phyloP scores from a whole-genome alignment of 805 yeast genomes.

The Saturnispora quitensis region DNA sequence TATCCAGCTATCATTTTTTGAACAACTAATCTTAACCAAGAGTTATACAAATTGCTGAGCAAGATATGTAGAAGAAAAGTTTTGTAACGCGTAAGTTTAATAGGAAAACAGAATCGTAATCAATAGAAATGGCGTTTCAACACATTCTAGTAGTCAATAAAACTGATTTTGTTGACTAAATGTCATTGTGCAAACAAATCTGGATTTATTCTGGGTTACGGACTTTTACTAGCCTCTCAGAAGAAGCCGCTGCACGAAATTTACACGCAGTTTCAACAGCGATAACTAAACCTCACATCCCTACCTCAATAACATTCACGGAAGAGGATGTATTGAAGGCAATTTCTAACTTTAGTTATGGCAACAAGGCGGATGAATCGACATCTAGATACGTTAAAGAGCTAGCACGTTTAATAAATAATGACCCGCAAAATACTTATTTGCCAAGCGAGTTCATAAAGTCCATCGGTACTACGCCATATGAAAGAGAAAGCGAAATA shows the following conservation, averaged over 20 bases:
- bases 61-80: too few relatives aligned
- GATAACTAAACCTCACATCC: not conserved
- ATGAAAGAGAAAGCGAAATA: slow-evolving; percentile 7
- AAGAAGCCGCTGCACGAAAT: not conserved
- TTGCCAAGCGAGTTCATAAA: slow-evolving; percentile 6
- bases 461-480: slow-evolving; percentile 6
- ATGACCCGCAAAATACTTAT: not conserved
- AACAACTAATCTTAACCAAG: too few relatives aligned
- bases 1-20: too few relatives aligned
- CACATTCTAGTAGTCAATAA: too few relatives aligned
- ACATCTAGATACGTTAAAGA: not conserved
- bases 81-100: not conserved
- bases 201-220: not conserved
- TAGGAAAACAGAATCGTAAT: not conserved
- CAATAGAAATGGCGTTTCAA: not conserved
- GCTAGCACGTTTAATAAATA: not conserved
- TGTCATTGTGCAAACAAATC: not conserved
- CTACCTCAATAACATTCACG: not conserved
- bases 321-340: not conserved
- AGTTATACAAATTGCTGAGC: not conserved
- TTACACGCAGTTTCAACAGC: not conserved
- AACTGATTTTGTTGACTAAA: not conserved
- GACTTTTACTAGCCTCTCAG: not conserved
- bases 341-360: not conserved
- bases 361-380: not conserved